Evolutionary conservation across 78 protist genomes (phyloP).

Genomic region (Dictyostelium intermedium): DNA sequence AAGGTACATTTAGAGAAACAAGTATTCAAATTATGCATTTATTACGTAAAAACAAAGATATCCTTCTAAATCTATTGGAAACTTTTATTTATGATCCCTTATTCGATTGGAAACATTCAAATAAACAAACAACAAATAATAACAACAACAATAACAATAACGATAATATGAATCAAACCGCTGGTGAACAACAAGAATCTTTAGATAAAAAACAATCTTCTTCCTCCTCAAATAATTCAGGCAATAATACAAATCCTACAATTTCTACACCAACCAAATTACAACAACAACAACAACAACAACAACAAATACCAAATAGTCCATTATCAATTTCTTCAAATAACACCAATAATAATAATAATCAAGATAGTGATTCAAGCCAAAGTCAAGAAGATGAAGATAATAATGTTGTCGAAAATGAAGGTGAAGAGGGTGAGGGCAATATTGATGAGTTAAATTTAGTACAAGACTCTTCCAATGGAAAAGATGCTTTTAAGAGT

Average conservation of each 20-base stretch:
- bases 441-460: neutral
- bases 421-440: neutral
- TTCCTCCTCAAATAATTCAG: neutral
- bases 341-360: neutral
- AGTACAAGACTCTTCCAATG: neutral
- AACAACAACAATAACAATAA: neutral
- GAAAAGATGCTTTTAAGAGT: slow-evolving; percentile 28
- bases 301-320: neutral
- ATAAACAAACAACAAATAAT: slow-evolving; percentile 11
- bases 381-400: slow-evolving; percentile 36
- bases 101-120: slow-evolving; percentile 90
- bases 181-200: slow-evolving; percentile 11
- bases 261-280: neutral
- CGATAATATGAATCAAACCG: neutral
- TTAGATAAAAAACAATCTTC: neutral
- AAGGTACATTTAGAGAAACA: slow-evolving; percentile 73
- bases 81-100: slow-evolving; percentile 96
- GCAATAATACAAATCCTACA: neutral
- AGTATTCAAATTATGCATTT: slow-evolving; percentile 53
- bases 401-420: neutral
- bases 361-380: slow-evolving; percentile 25
- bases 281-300: neutral
- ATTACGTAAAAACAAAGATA: slow-evolving; percentile 62
- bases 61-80: slow-evolving; percentile 92
- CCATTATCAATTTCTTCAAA: neutral